These are phyloP conservation scores for Citrus hindsii DNA, from an alignment of 345 rosid genomes.

Conservation along the genomic window DNA sequence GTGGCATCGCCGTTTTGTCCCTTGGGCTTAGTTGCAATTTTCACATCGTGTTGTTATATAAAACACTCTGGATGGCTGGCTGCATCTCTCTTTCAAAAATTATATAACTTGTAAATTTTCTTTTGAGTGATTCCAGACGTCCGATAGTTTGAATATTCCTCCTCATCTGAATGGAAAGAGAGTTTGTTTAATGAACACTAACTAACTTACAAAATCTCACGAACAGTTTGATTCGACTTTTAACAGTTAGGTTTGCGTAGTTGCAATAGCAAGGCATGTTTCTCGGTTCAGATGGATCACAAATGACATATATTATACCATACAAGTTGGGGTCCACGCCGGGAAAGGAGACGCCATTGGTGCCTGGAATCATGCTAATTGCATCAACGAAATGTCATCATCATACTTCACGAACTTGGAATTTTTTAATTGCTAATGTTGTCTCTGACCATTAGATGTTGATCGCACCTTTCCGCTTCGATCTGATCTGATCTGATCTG, in stretches of 20 bases:
- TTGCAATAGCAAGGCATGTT: too few relatives aligned
- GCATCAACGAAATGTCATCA: constrained; percentile 22
- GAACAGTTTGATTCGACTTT: too few relatives aligned
- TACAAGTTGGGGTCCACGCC: constrained; percentile 7
- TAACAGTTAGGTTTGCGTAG: too few relatives aligned
- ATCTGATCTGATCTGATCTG: not conserved
- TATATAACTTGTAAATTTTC: too few relatives aligned
- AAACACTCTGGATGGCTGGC: too few relatives aligned
- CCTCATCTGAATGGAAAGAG: too few relatives aligned
- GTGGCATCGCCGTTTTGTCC: not conserved
- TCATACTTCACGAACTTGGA: not conserved
- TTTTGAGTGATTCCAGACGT: too few relatives aligned
- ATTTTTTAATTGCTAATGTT: not conserved
- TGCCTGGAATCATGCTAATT: constrained; percentile 22
- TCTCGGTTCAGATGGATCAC: too few relatives aligned
- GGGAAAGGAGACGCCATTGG: not conserved
- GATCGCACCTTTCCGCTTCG: constrained; percentile 8
- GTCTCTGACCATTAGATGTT: constrained; percentile 15
- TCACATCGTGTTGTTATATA: not conserved
- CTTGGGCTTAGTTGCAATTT: not conserved
- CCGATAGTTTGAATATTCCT: too few relatives aligned
- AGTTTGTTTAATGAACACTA: too few relatives aligned
- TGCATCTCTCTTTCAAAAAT: not conserved
- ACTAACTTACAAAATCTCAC: too few relatives aligned
- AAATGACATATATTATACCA: too few relatives aligned